Evolutionary conservation across 208 protist genomes (phyloP).

Genomic region (Zelonia costaricensis): DNA sequence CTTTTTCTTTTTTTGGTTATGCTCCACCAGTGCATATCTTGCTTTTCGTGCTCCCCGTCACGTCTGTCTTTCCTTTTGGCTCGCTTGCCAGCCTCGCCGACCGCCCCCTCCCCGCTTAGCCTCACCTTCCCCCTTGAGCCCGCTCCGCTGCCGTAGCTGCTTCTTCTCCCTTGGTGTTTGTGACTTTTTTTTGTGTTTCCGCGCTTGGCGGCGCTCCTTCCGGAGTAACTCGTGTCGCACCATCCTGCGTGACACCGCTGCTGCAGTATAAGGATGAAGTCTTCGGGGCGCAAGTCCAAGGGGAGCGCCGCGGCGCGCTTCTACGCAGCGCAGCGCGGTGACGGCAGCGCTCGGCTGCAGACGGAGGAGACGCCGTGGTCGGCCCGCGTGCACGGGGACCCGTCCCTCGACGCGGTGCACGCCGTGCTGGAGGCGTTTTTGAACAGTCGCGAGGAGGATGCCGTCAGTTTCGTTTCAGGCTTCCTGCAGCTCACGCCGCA

Average conservation of each 20-base stretch:
- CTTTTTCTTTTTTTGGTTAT: no score
- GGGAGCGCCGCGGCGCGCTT: not conserved
- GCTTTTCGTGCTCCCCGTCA: not conserved
- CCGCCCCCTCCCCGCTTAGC: not conserved
- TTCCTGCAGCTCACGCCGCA: slow-evolving; percentile 23
- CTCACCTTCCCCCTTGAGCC: not conserved
- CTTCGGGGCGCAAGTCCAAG: not conserved
- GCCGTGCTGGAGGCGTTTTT: slow-evolving; percentile 29
- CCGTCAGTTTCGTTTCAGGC: slow-evolving; percentile 13
- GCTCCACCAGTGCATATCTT: no score
- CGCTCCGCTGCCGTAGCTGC: not conserved
- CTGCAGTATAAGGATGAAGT: not conserved
- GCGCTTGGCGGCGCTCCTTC: no score
- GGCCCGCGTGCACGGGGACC: not conserved
- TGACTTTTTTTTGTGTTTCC: slow-evolving; percentile 3
- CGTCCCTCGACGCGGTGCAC: not conserved
- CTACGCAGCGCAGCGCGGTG: not conserved
- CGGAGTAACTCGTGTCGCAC: no score
- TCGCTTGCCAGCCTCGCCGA: no score
- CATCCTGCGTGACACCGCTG: not conserved
- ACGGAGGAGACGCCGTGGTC: not conserved
- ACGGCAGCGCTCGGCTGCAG: not conserved
- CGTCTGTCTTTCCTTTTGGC: not conserved
- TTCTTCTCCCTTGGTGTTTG: not conserved
- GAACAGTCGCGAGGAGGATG: slow-evolving; percentile 26